A percentile compares a stretch with the other conserved stretches of the same genome.
Evolutionary conservation across 2,329 filamentous ascomycete species (phyloP).

Genomic region (Colletotrichum scovillei): DNA sequence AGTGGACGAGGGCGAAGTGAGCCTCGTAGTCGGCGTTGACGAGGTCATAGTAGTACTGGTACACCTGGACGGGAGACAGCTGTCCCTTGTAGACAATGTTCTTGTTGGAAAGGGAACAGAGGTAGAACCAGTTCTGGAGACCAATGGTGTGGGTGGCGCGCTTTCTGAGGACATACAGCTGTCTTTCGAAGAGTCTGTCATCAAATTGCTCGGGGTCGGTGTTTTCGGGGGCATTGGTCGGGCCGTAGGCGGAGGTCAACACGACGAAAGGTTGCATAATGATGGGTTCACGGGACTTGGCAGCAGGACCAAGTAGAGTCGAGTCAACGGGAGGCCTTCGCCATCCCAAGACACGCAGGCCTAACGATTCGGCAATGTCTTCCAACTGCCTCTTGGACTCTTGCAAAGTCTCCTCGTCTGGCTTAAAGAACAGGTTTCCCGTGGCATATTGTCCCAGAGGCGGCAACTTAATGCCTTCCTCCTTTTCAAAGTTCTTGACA

Average conservation of each 20-base stretch:
- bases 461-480: conserved; percentile 88
- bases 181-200: conserved; percentile 87
- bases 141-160: conserved; percentile 94
- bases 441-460: conserved; percentile 93
- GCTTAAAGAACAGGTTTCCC: conserved; percentile 99
- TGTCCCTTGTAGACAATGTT: conserved; percentile 99
- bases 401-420: conserved; percentile 87
- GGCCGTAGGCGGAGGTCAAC: conserved; percentile 84
- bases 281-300: conserved; percentile 91
- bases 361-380: conserved; percentile 89
- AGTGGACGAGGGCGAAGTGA: conserved; percentile 96
- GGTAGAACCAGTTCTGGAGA: conserved; percentile 98
- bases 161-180: conserved; percentile 95
- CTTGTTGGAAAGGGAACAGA: conserved; percentile 96
- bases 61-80: conserved; percentile 92
- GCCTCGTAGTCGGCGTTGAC: conserved; percentile 97
- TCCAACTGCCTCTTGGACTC: conserved; percentile 94
- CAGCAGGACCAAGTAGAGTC: conserved; percentile 90
- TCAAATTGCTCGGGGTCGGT: conserved; percentile 86
- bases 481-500: conserved; percentile 95
- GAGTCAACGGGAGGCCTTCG: conserved; percentile 95
- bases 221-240: conserved; percentile 80
- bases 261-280: conserved; percentile 98
- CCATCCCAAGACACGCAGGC: conserved; percentile 93
- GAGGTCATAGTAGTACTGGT: conserved; percentile 97